Percentiles rank a stretch among this genome's conserved stretches.
phyloP scores from a whole-genome alignment of 2,329 filamentous ascomycete species.

The Pestalotiopsis sp. region DNA sequence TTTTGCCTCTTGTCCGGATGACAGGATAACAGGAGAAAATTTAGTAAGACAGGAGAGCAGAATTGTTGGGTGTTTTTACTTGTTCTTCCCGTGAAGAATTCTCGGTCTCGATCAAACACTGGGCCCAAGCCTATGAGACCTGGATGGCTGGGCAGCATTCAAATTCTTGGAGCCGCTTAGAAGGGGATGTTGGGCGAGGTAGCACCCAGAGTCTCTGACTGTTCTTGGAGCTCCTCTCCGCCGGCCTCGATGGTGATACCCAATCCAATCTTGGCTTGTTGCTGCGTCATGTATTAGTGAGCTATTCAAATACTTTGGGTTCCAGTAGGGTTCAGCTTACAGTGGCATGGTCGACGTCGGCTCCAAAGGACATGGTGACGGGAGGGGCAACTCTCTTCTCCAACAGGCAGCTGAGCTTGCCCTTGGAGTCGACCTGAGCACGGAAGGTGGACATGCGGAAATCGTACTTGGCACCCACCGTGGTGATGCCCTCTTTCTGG shows the following conservation, averaged over 20 bases:
- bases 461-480: conserved; percentile 95
- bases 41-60: conserved; percentile 13
- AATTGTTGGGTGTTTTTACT: not conserved
- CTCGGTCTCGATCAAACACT: not conserved
- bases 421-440: conserved; percentile 92
- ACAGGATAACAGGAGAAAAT: not conserved
- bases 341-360: conserved; percentile 94
- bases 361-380: conserved; percentile 91
- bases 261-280: conserved; percentile 91
- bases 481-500: conserved; percentile 86
- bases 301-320: not conserved
- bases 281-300: conserved; percentile 53
- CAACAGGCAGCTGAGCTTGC: conserved; percentile 87
- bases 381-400: conserved; percentile 96
- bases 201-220: conserved; percentile 67
- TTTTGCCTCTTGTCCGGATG: not conserved
- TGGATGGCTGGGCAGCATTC: not conserved
- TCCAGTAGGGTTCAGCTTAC: conserved; percentile 56
- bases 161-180: conserved; percentile 40
- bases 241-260: conserved; percentile 89
- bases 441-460: conserved; percentile 95
- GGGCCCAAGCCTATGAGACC: not conserved
- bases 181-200: conserved; percentile 65
- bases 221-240: conserved; percentile 83
- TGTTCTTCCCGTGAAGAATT: not conserved